Evolutionary conservation across 169 alveolate species (phyloP), one percentile per base, ranked within the genome.

Genomic region (Plasmodium berghei): DNA sequence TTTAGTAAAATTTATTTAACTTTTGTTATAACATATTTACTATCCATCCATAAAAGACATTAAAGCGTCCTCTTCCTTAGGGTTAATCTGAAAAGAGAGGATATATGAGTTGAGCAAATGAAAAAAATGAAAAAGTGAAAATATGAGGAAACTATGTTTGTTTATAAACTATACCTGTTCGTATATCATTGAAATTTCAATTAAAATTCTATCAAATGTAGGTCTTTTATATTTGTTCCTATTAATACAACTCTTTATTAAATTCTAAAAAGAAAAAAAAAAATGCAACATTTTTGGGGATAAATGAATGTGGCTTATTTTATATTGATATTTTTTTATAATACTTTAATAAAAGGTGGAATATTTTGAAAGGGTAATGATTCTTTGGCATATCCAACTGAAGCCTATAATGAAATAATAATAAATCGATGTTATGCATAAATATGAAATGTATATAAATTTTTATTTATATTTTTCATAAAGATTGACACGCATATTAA

Each of bases 31-130:
- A 22, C 28, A 20, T n/a, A 61, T 67, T 52, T 22, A 22, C 70
- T 18, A 42, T 64, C 92, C 92, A 87, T 62, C 87, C 92, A 87
- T 87, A 28, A 87, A 87, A 18, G 92, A 87, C 34, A 87, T 87
- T 18, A 87, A 67, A 10, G 92, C 92, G 73, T 87, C 92, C 40
- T 87, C 92, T 18, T 58, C 89, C 58, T 74, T 80, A 2, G 87
- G 63, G 24, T 87, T 87, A 55, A 59, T 72, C 89, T 80, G 63
- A 49, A 64, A 46, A 62, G 42, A 4, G 34, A 55, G 9, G 55
- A 55, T 22, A 55, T 54, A 73, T 42, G 49, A 62, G 9, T 28
- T 45, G 3, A 1, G 6, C 40, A 61, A 45, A 42, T 48, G 18
- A 73, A 42, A 66, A 24, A 63, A 49, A 45, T 2, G 9, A 26